Evolutionary conservation across 805 yeast species (phyloP).

Genomic region (Saturnispora sekii): DNA sequence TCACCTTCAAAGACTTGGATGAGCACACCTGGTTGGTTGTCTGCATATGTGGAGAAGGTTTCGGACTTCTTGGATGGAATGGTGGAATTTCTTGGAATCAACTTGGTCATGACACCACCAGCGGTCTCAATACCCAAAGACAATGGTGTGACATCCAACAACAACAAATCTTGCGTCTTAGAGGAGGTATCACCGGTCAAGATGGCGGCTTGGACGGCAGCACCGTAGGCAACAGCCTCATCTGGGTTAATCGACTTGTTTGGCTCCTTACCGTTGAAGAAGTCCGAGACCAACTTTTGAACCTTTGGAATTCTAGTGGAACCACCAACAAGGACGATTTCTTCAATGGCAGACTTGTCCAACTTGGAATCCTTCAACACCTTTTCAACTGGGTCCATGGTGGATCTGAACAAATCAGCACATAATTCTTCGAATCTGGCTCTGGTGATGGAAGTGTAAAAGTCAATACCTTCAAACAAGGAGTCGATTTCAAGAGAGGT

Average conservation of each 20-base stretch:
- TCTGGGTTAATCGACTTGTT: slow-evolving; percentile 95
- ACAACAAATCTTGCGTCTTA: slow-evolving; percentile 84
- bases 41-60: slow-evolving; percentile 93
- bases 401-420: slow-evolving; percentile 88
- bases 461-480: slow-evolving; percentile 89
- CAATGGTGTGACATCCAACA: slow-evolving; percentile 94
- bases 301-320: slow-evolving; percentile 97
- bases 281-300: slow-evolving; percentile 90
- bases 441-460: slow-evolving; percentile 93
- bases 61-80: slow-evolving; percentile 97
- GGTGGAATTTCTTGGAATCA: slow-evolving; percentile 96
- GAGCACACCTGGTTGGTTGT: slow-evolving; percentile 97
- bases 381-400: slow-evolving; percentile 92
- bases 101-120: slow-evolving; percentile 98
- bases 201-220: slow-evolving; percentile 97
- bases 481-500: slow-evolving; percentile 95
- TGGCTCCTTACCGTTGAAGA: slow-evolving; percentile 95
- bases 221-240: slow-evolving; percentile 99
- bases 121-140: slow-evolving; percentile 98
- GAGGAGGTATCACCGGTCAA: slow-evolving; percentile 92
- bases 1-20: slow-evolving; percentile 98
- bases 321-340: slow-evolving; percentile 95
- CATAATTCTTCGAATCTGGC: slow-evolving; percentile 97
- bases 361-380: slow-evolving; percentile 85
- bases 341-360: slow-evolving; percentile 83